Base-by-base conservation (phyloP, 2,329 filamentous ascomycete genomes). In the Gremmenia infestans region DNA sequence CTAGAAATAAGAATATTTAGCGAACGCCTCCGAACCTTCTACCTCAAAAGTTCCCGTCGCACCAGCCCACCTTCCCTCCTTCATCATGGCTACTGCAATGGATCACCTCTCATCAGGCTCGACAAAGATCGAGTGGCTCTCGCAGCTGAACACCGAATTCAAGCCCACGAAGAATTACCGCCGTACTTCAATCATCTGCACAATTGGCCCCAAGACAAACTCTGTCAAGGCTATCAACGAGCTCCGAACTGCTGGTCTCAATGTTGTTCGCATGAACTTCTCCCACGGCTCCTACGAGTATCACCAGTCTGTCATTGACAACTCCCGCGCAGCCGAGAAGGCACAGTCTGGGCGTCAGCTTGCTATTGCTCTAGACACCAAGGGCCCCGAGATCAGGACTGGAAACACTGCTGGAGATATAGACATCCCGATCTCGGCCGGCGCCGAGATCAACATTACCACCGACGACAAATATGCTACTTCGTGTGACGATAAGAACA, bases 231-330 rank as follows among this genome's bases (percentile, higher is more conserved):
- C 91, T 76, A 96, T 99, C 79, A 97, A 97, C 78, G 83, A 86
- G 74, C 89, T 99, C 69, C 90, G 93, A 74, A 83, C 81, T 71
- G 88, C 87, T 64, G 94, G 94, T 76, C 87, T 97, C 70, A 97
- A 97, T 78, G 91, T 99, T 66, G 94, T 97, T 67, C 93, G 94
- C 79, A 99, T 99, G 94, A 99, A 99, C 88, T 97, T 97, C 75
- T 96, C 89, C 64, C 90, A 96, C 76, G 90, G 90, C 70, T 87
- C 86, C 65, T 94, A 97, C 76, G 92, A 92, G 78, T 99, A 97
- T 80, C 92, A 96, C 79, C 91, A 97, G 82, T 93, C 91, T 61
- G 94, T 99, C 73, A 97, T 99, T 71, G 91, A 99, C 81, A 87
- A 99, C 78, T 84, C 93, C 66, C 90, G 91, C 71, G 82, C 88